Evolutionary conservation across 2,329 filamentous ascomycete species (phyloP).

Genomic region (Cladosporium cucumerinum): DNA sequence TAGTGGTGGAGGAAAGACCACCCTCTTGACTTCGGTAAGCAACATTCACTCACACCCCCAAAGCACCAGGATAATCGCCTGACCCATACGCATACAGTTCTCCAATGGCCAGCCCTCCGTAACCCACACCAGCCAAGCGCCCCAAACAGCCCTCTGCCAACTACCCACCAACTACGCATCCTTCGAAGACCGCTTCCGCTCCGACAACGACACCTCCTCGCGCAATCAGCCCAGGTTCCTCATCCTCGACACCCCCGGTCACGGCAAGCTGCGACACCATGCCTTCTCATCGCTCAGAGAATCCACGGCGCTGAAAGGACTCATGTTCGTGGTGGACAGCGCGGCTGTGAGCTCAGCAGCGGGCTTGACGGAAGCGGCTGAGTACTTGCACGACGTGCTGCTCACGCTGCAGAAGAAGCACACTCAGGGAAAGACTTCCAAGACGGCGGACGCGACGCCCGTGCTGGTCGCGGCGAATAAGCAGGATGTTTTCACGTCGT

Average conservation of each 20-base stretch:
- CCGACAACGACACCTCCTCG: slow-evolving; percentile 59
- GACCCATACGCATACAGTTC: slow-evolving; percentile 33
- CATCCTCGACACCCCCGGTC: slow-evolving; percentile 86
- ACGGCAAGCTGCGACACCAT: slow-evolving; percentile 82
- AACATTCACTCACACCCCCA: no score
- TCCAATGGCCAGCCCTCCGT: slow-evolving; percentile 54
- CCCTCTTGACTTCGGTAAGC: slow-evolving; percentile 71
- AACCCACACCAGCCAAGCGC: slow-evolving; percentile 63
- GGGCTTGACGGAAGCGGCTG: slow-evolving; percentile 67
- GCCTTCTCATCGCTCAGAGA: slow-evolving; percentile 55
- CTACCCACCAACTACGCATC: slow-evolving; percentile 53
- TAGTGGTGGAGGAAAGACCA: slow-evolving; percentile 80
- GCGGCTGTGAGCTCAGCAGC: slow-evolving; percentile 36
- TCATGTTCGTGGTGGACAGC: slow-evolving; percentile 89
- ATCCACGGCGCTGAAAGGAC: slow-evolving; percentile 58
- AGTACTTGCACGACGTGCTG: slow-evolving; percentile 87
- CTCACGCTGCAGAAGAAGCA: slow-evolving; percentile 74
- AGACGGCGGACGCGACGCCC: slow-evolving; percentile 59
- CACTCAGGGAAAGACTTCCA: slow-evolving; percentile 54
- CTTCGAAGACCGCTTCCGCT: slow-evolving; percentile 62
- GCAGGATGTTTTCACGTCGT: slow-evolving; percentile 87
- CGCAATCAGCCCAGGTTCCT: slow-evolving; percentile 65
- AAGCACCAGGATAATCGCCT: background rate
- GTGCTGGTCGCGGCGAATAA: slow-evolving; percentile 92
- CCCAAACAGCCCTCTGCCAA: slow-evolving; percentile 54